These are phyloP conservation scores for Hemileccinum impolitum DNA, from an alignment of 768 basidiomycete species.

Conservation along the genomic window DNA sequence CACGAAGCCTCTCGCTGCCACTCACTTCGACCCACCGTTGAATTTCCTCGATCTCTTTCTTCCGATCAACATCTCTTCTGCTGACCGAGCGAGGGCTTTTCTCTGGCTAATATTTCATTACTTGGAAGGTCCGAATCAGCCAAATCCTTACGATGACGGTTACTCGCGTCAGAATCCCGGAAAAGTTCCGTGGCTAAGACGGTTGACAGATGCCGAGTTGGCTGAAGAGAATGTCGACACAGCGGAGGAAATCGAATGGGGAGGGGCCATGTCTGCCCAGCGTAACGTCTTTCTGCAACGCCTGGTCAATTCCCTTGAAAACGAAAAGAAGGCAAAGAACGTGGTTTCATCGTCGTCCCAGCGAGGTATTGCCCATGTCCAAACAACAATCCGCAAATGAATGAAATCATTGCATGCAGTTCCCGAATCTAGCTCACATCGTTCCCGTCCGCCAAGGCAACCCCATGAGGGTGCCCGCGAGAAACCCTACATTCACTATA, in stretches of 20 bases:
- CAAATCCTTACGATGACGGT: constrained; percentile 77
- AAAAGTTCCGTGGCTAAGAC: constrained; percentile 61
- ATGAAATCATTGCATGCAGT: constrained; percentile 10
- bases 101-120: constrained; percentile 84
- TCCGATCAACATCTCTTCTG: constrained; percentile 67
- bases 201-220: constrained; percentile 53
- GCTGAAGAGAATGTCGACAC: constrained; percentile 75
- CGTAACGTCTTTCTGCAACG: constrained; percentile 70
- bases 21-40: constrained; percentile 71
- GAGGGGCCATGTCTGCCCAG: constrained; percentile 65
- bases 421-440: constrained; percentile 23
- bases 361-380: constrained; percentile 17
- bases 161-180: constrained; percentile 54
- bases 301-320: constrained; percentile 55
- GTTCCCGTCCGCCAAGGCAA: constrained; percentile 25
- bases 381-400: neutral
- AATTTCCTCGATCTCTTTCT: constrained; percentile 86
- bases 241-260: constrained; percentile 74
- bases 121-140: constrained; percentile 57
- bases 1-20: constrained; percentile 51
- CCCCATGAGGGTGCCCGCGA: constrained; percentile 25
- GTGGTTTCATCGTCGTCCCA: constrained; percentile 31
- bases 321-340: constrained; percentile 47
- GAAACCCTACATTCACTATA: constrained; percentile 34
- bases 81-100: constrained; percentile 73